A percentile compares a stretch with the other conserved stretches of the same genome.
These are phyloP conservation scores for Artemisia argyi DNA, from an alignment of 129 eudicot species.

Conservation along the genomic window DNA sequence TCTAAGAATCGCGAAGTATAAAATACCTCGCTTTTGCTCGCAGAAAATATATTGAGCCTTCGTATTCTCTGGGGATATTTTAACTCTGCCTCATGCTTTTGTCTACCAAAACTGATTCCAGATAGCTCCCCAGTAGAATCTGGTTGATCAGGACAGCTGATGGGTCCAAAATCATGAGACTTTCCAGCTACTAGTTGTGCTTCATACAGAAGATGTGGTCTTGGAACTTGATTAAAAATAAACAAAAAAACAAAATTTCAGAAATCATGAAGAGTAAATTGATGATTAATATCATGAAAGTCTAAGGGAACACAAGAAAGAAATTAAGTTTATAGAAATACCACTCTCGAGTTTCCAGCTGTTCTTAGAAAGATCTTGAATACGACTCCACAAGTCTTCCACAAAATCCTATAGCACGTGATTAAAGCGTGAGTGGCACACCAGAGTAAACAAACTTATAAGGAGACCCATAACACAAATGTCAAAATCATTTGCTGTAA, in stretches of 20 bases:
- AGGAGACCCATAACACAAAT: too few relatives aligned
- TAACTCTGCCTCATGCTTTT: constrained; percentile 88
- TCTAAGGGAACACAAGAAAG: neutral
- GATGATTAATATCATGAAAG: neutral
- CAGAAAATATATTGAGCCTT: constrained; percentile 89
- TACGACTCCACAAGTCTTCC: constrained; percentile 93
- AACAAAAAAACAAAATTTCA: neutral
- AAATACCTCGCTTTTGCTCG: constrained; percentile 79
- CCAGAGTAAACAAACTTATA: too few relatives aligned
- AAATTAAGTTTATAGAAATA: constrained; percentile 27
- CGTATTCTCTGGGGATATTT: constrained; percentile 92
- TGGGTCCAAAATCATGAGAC: constrained; percentile 83
- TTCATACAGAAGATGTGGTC: constrained; percentile 87
- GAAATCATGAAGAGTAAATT: neutral
- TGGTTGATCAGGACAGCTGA: constrained; percentile 76
- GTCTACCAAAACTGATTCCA: constrained; percentile 60
- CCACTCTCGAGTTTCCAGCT: constrained; percentile 98
- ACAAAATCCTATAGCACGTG: constrained; percentile 61
- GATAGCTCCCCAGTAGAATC: constrained; percentile 46
- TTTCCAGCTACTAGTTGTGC: constrained; percentile 92
- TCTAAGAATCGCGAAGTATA: neutral
- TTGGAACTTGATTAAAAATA: constrained; percentile 55
- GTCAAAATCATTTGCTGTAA: too few relatives aligned
- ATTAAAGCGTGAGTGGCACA: neutral
- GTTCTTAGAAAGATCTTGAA: constrained; percentile 80